Base-by-base conservation (phyloP, 768 basidiomycete genomes). In the Psilocybe tampanensis region DNA sequence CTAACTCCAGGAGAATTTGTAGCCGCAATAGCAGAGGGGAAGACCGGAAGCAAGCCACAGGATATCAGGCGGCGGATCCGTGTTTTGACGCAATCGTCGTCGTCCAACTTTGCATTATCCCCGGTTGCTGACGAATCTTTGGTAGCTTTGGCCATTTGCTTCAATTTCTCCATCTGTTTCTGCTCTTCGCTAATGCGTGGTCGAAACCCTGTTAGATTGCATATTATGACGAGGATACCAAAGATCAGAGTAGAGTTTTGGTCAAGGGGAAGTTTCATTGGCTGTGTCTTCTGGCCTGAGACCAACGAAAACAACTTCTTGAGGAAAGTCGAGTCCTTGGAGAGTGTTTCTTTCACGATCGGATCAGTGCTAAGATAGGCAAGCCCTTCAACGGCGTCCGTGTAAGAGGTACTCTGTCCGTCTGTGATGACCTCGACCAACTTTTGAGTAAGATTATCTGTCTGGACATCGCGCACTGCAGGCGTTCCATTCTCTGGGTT, bases 181-280 rank as follows among this genome's bases (percentile, higher is more conserved):
- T 96, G 88, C 69, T 97, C 94, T 50, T 90, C 86, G 8, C 82
- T 88, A 19, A 94, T 74, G 12, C 78, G 83, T 8, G 89, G 88
- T 49, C 81, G 86, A 67, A 89, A 89, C 11, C 80, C 74, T 44
- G 86, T 86, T 34, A 97, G 68, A 67, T 97, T 95, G 59, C 80
- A 73, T 47, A 93, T 80, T 60, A 95, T 86, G 50, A 86, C 78
- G 24, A 90, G 80, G 42, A 94, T 70, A 6, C 95, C 95, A 61
- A 91, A 98, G 29, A 89, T 73, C 5, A 92, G 74, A 1, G 88
- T 80, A 21, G 82, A 74, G 39, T 78, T 79, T 11, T 66, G 66
- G 44, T 74, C 70, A 26, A 8, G 15, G 26, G 32, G 32, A 11
- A 50, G 41, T 21, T 59, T 42, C 34, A 66, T 66, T 39, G 57